Evolutionary conservation across 192 early-diverging fungal genomes (phyloP).

Genomic region (Linnemannia zychae): DNA sequence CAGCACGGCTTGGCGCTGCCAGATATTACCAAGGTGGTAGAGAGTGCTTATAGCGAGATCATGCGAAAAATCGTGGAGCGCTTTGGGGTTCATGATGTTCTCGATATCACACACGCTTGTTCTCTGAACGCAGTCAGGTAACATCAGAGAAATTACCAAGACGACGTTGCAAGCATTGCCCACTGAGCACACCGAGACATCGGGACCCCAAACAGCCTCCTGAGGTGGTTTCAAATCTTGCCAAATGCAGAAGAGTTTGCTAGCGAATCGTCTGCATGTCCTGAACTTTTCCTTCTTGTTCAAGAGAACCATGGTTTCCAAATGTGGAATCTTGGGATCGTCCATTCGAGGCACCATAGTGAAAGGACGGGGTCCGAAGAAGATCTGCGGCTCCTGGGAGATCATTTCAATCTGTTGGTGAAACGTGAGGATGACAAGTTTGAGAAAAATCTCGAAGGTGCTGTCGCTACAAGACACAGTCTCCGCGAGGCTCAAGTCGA

Average conservation of each 20-base stretch:
- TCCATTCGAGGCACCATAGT: background rate
- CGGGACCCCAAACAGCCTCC: background rate
- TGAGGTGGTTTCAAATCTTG: background rate
- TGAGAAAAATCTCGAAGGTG: conserved; percentile 48
- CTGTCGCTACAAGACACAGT: conserved; percentile 25
- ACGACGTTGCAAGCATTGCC: conserved; percentile 43
- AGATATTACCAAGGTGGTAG: conserved; percentile 33
- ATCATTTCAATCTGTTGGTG: conserved; percentile 16
- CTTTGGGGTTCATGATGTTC: conserved; percentile 32
- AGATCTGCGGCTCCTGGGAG: background rate
- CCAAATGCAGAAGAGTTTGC: conserved; percentile 12
- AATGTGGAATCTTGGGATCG: background rate
- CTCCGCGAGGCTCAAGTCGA: conserved; percentile 5
- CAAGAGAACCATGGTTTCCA: background rate
- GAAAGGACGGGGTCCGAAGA: background rate
- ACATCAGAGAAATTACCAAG: conserved; percentile 22
- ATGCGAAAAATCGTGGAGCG: conserved; percentile 19
- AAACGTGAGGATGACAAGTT: conserved; percentile 29
- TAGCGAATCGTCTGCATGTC: conserved; percentile 27
- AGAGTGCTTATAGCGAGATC: conserved; percentile 26
- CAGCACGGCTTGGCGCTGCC: conserved; percentile 14
- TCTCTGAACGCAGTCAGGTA: conserved; percentile 35
- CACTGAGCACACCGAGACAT: conserved; percentile 23
- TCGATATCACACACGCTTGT: conserved; percentile 29
- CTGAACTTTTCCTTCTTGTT: conserved; percentile 13